A percentile compares a stretch with the other conserved stretches of the same genome.
phyloP scores from a whole-genome alignment of 2,329 filamentous ascomycete genomes.

The Grosmannia serpens region DNA sequence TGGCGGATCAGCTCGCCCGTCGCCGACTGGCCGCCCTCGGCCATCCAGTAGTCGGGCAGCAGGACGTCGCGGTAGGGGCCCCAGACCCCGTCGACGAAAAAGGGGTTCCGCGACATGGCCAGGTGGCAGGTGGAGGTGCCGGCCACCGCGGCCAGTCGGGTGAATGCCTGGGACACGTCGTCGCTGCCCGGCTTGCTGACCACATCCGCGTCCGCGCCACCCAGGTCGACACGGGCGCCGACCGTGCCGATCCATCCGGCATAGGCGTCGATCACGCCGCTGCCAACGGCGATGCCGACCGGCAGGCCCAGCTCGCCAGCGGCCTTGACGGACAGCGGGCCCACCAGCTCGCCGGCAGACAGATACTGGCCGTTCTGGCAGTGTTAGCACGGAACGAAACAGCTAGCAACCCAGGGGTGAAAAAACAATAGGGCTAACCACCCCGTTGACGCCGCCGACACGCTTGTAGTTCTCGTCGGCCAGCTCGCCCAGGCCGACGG shows the following conservation, averaged over 20 bases:
- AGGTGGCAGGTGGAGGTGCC: constrained; percentile 96
- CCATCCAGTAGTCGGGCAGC: constrained; percentile 88
- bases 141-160: constrained; percentile 82
- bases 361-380: constrained; percentile 77
- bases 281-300: constrained; percentile 81
- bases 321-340: constrained; percentile 72
- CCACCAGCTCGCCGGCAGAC: constrained; percentile 85
- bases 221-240: constrained; percentile 82
- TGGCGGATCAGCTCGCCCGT: constrained; percentile 92
- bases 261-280: constrained; percentile 95
- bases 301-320: constrained; percentile 74
- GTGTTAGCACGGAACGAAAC: neutral
- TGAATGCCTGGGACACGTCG: constrained; percentile 85
- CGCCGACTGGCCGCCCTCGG: constrained; percentile 91
- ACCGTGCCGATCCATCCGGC: constrained; percentile 98
- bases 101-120: constrained; percentile 84
- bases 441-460: constrained; percentile 87
- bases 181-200: constrained; percentile 31
- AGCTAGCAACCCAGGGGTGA: constrained; percentile 4
- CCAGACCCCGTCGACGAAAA: constrained; percentile 95
- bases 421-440: constrained; percentile 57
- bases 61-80: constrained; percentile 93
- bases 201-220: constrained; percentile 53
- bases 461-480: constrained; percentile 79
- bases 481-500: constrained; percentile 79